Evolutionary conservation across 306 rosid genomes (phyloP).

Genomic region (Purshia tridentata): DNA sequence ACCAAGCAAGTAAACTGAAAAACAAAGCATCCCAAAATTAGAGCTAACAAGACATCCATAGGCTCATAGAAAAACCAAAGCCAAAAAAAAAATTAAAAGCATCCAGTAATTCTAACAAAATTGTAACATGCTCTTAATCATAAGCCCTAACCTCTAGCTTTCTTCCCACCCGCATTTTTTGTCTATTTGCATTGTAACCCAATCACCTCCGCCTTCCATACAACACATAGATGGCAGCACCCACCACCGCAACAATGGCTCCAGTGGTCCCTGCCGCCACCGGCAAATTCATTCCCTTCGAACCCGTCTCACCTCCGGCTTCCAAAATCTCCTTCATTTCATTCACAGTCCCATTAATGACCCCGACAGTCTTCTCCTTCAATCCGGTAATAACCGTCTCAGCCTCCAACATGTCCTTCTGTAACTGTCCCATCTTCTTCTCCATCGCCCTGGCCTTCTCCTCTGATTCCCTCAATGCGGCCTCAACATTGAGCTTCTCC

Average conservation of each 20-base stretch:
- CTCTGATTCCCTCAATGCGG: slow-evolving; percentile 40
- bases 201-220: slow-evolving; percentile 57
- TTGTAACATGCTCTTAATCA: slow-evolving; percentile 42
- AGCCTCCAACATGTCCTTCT: slow-evolving; percentile 56
- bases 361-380: slow-evolving; percentile 52
- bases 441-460: slow-evolving; percentile 49
- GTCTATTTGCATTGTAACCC: slow-evolving; percentile 2
- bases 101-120: slow-evolving; percentile 56
- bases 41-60: slow-evolving; percentile 42
- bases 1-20: not conserved
- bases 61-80: slow-evolving; percentile 42
- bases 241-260: slow-evolving; percentile 45
- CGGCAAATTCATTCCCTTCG: slow-evolving; percentile 56
- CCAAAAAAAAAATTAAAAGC: slow-evolving; percentile 35
- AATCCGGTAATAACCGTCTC: slow-evolving; percentile 39
- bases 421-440: slow-evolving; percentile 42
- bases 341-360: slow-evolving; percentile 42
- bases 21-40: slow-evolving; percentile 40
- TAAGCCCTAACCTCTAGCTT: slow-evolving; percentile 53
- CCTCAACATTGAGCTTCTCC: slow-evolving; percentile 48
- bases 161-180: slow-evolving; percentile 21
- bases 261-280: slow-evolving; percentile 71
- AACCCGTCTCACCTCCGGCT: slow-evolving; percentile 37
- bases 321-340: slow-evolving; percentile 35
- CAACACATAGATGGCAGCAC: slow-evolving; percentile 41